Base-by-base conservation (phyloP, 1,139 yeast species). In the Keqinozyma sinolaborantium region DNA sequence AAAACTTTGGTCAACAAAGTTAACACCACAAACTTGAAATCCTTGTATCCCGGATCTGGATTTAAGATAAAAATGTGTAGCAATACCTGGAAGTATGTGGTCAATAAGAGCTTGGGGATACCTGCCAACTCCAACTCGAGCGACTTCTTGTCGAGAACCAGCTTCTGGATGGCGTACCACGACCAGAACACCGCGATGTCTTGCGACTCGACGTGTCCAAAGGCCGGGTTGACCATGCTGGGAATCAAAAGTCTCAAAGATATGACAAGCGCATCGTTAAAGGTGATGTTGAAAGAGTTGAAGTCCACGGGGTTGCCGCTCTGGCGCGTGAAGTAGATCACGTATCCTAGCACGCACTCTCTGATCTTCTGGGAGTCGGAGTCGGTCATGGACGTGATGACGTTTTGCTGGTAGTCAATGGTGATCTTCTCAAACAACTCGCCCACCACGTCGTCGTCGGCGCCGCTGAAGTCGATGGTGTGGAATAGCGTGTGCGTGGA, bases 1-100 rank as follows among this genome's bases (percentile, higher is more conserved):
- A 88, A 54, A 2, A 80, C 48, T 42, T 71, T 76, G 1, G 79
- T 72, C 31, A 82, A 53, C 29, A 80, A 58, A 0, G 82, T 76
- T 42, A 74, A 53, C 8, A 59, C 51, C 25, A 51, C 50, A 33
- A 53, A 64, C 26, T 65, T 47, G 35, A 58, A 50, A 23, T 41
- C 47, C 26, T 36, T 40, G n/a, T 25, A 26, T 14, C 11, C 23
- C 8, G 3, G 12, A 13, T 38, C 36, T 14, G 34, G 38, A 30
- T 43, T 44, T 12, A 47, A 33, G 5, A 44, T 39, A 24, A 57
- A 47, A 4, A 56, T 44, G 35, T 44, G 58, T 31, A 67, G 49
- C 29, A 70, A 43, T 24, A 51, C 39, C 41, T 65, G 75, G 40
- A 48, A 62, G 39, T 56, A 70, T 3, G 58, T 47, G 16, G 49